phyloP scores from a whole-genome alignment of 305 asterid genomes.

The Stenogyne calaminthoides region DNA sequence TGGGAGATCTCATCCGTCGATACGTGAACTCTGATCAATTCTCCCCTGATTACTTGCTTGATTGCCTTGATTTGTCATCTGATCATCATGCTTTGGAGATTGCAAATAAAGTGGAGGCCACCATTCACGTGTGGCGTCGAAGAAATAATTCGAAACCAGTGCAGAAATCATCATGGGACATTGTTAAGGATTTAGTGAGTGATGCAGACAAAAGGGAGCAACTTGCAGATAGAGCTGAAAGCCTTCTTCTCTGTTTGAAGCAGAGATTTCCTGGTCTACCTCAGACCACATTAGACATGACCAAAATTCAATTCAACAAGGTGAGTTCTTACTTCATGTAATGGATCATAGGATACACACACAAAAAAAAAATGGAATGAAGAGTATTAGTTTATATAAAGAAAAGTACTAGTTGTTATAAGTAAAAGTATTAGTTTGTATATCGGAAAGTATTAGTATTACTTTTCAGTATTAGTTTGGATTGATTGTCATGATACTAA shows the following conservation, averaged over 20 bases:
- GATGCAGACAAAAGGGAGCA: slow-evolving; percentile 65
- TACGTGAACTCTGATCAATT: slow-evolving; percentile 63
- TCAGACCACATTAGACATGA: slow-evolving; percentile 75
- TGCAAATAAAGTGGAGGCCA: slow-evolving; percentile 76
- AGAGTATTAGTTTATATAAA: too few relatives aligned
- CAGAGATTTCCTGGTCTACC: slow-evolving; percentile 74
- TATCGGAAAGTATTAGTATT: too few relatives aligned
- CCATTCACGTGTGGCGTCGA: slow-evolving; percentile 62
- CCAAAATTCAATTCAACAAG: slow-evolving; percentile 81
- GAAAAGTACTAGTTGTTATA: too few relatives aligned
- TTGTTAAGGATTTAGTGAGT: slow-evolving; percentile 67
- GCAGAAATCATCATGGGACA: slow-evolving; percentile 73
- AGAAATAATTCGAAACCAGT: slow-evolving; percentile 45
- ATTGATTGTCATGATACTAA: not conserved
- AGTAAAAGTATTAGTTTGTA: too few relatives aligned
- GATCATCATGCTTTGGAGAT: slow-evolving; percentile 80
- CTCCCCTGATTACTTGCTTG: slow-evolving; percentile 72
- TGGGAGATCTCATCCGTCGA: slow-evolving; percentile 73
- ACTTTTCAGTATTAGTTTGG: too few relatives aligned
- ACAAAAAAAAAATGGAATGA: too few relatives aligned
- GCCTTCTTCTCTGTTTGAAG: slow-evolving; percentile 66
- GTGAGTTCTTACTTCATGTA: slow-evolving; percentile 26
- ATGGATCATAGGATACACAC: too few relatives aligned
- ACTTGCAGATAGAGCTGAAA: slow-evolving; percentile 72
- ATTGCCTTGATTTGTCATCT: slow-evolving; percentile 75